Percentiles rank a stretch among this genome's conserved stretches.
Conservation (phyloP, 352 stramenopile genomes). For the Blastocystis sp. region DNA sequence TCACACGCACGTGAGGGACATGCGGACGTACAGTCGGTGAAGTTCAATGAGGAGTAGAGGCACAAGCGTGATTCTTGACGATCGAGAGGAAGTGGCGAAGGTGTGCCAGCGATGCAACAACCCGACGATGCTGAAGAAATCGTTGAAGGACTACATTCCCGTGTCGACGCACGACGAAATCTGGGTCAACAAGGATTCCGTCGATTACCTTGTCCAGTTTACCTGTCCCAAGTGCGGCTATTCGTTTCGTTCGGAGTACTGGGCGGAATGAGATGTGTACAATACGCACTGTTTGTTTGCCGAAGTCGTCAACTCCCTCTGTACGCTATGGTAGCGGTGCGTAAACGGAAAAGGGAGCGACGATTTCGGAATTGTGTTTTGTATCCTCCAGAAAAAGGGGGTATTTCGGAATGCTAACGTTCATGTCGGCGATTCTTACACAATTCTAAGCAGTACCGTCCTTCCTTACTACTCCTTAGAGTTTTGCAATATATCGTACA, state of each 20-base stretch:
- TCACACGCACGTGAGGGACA: constrained; percentile 13
- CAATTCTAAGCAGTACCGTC: not conserved
- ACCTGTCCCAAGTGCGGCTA: constrained; percentile 63
- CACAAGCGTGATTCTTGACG: not conserved
- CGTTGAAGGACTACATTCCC: constrained; percentile 61
- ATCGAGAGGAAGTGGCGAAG: constrained; percentile 25
- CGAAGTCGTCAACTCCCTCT: too few relatives aligned
- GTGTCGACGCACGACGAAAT: constrained; percentile 63
- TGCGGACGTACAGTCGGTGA: not conserved
- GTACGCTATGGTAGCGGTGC: too few relatives aligned
- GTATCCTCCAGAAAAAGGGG: not conserved
- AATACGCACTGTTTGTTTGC: not conserved
- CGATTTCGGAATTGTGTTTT: not conserved
- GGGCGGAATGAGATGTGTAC: not conserved
- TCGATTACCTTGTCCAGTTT: constrained; percentile 50
- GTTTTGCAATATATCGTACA: not conserved
- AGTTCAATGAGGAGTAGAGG: not conserved
- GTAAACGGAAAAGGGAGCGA: too few relatives aligned
- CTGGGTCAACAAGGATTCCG: constrained; percentile 69
- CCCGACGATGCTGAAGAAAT: constrained; percentile 6
- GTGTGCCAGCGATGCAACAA: constrained; percentile 38
- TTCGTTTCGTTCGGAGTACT: constrained; percentile 40
- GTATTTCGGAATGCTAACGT: not conserved
- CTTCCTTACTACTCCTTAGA: constrained; percentile 23
- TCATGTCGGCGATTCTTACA: not conserved